phyloP scores from a whole-genome alignment of 2,329 filamentous ascomycete species.

The Aspergillus phoenicis region DNA sequence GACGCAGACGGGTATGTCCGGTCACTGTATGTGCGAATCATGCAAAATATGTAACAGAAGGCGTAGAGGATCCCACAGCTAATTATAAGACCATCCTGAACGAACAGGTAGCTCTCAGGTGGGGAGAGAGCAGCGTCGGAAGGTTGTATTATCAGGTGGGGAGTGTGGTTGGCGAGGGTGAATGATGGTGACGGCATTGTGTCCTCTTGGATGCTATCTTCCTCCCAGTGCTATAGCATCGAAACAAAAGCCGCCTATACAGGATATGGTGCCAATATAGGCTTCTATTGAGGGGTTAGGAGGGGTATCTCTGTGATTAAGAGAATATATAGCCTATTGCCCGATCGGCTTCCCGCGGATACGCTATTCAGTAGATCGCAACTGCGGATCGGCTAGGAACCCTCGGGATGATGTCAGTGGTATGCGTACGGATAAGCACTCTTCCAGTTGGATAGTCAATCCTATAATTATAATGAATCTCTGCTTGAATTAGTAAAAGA shows the following conservation, averaged over 20 bases:
- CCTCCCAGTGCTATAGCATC: too few relatives aligned
- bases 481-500: background rate
- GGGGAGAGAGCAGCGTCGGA: slow-evolving; percentile 19
- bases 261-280: too few relatives aligned
- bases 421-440: background rate
- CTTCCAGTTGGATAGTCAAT: background rate
- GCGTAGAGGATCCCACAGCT: slow-evolving; percentile 23
- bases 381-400: background rate
- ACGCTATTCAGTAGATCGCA: background rate
- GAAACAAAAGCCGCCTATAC: too few relatives aligned
- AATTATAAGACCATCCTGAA: slow-evolving; percentile 28
- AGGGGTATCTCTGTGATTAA: too few relatives aligned
- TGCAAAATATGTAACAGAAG: slow-evolving; percentile 23
- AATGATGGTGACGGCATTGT: slow-evolving; percentile 15
- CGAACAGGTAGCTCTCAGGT: slow-evolving; percentile 25
- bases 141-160: slow-evolving; percentile 24
- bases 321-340: too few relatives aligned
- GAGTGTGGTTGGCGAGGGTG: slow-evolving; percentile 12
- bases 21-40: slow-evolving; percentile 18
- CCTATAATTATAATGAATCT: background rate
- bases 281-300: too few relatives aligned
- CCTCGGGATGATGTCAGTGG: background rate
- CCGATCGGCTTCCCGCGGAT: background rate
- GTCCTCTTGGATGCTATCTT: background rate
- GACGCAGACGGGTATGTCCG: slow-evolving; percentile 16